Conservation (phyloP, 2,329 filamentous ascomycete genomes). For the Neopestalotiopsis clavispora region DNA sequence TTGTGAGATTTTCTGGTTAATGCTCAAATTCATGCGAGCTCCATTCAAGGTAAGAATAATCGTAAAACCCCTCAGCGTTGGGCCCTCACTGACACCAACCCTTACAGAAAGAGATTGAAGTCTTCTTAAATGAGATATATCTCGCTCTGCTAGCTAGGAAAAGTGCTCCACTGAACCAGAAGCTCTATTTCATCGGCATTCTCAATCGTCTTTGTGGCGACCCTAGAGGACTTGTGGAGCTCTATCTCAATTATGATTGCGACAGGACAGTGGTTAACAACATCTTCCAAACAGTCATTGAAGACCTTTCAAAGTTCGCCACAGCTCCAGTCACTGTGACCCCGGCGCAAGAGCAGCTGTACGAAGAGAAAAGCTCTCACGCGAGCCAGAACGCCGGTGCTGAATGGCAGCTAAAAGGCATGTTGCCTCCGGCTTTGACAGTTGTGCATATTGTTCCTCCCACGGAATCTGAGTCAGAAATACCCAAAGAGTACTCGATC, state of each 20-base stretch:
- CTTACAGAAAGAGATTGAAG: slow-evolving; percentile 87
- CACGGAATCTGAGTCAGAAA: slow-evolving; percentile 67
- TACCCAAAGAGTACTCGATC: slow-evolving; percentile 87
- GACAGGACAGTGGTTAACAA: slow-evolving; percentile 97
- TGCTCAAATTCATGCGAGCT: slow-evolving; percentile 90
- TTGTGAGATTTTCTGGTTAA: slow-evolving; percentile 97
- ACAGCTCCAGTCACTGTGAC: slow-evolving; percentile 79
- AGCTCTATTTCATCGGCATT: slow-evolving; percentile 87
- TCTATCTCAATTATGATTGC: slow-evolving; percentile 98
- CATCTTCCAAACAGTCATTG: slow-evolving; percentile 93
- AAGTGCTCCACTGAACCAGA: slow-evolving; percentile 86
- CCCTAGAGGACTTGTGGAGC: slow-evolving; percentile 87
- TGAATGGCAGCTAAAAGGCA: slow-evolving; percentile 88
- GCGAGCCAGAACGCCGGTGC: slow-evolving; percentile 52
- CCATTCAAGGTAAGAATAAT: slow-evolving; percentile 78
- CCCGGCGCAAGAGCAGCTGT: slow-evolving; percentile 80
- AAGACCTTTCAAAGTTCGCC: slow-evolving; percentile 88
- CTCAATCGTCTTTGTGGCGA: slow-evolving; percentile 85
- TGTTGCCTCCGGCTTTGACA: slow-evolving; percentile 84
- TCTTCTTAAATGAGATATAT: slow-evolving; percentile 98
- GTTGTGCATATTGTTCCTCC: slow-evolving; percentile 73
- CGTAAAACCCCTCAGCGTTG: neutral
- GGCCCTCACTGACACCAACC: slow-evolving; percentile 30
- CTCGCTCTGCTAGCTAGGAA: slow-evolving; percentile 87
- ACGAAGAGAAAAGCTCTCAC: slow-evolving; percentile 77